Base-by-base conservation (phyloP, 352 stramenopile genomes). In the Phytophthora foliorum region DNA sequence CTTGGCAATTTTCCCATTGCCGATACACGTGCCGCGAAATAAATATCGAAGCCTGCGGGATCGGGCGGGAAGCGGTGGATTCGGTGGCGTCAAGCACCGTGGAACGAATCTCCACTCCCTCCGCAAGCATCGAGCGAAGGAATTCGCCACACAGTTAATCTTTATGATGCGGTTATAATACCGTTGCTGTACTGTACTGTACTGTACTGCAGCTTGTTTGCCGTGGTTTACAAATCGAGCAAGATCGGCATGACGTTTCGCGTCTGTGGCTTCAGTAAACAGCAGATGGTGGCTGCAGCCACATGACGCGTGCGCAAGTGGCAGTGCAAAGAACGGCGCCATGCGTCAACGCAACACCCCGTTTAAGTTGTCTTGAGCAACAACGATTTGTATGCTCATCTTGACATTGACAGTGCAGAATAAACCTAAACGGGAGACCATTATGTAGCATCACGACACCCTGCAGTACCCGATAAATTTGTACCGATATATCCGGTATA, bases 11-110 rank as follows among this genome's bases (percentile, higher is more conserved):
- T 19, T 19, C 13, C 17, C 41, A 72, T 72, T 72, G 57, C 42
- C 19, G 57, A 72, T 68, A 68, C 64, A 54, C 57, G 42, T 48
- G 49, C 62, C 58, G 53, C 65, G 42, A 69, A 74, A 74, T 50
- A 73, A 69, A 66, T 63, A 68, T 73, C 65, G 65, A 73, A 72
- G 53, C 46, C 8, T 7, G 4, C 0, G 14, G 25, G 53, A 53
- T 65, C 44, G 54, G 62, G 19, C 22, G 0, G 29, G 36, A 59
- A 16, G 3, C 3, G 2, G 63, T 60, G 31, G 14, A 29, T 21
- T 67, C 64, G 57, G 64, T 67, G 62, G 27, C 62, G 21, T 39
- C 21, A 63, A 60, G 4, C 6, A 8, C 21, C 21, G 41, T 48
- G 29, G 29, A n/a, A n/a, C n/a, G n/a, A n/a, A n/a, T n/a, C n/a